These are phyloP conservation scores for Linnemannia exigua DNA, from an alignment of 192 early-diverging fungal genomes.

Conservation along the genomic window DNA sequence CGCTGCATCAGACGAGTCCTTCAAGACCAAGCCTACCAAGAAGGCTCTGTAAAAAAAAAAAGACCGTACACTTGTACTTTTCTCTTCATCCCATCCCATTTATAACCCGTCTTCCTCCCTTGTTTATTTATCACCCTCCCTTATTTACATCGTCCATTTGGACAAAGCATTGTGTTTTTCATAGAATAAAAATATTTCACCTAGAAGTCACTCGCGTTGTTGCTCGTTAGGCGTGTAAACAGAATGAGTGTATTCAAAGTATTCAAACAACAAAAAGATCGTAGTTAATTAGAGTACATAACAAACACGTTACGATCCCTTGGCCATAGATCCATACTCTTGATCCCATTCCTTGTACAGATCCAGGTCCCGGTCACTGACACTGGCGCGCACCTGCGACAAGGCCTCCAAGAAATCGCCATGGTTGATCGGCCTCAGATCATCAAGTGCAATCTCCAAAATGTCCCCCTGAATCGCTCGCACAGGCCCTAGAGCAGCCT, in stretches of 20 bases:
- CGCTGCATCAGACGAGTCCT: slow-evolving; percentile 12
- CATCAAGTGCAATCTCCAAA: slow-evolving; percentile 37
- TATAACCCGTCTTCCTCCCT: neutral
- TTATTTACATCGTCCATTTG: neutral
- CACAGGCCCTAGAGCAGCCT: slow-evolving; percentile 75
- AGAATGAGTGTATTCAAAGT: neutral
- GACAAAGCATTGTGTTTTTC: slow-evolving; percentile 7
- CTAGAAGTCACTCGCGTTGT: neutral
- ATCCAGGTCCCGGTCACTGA: slow-evolving; percentile 84
- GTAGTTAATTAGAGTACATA: neutral
- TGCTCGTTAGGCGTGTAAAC: neutral
- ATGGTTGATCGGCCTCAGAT: slow-evolving; percentile 75
- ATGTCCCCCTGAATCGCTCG: slow-evolving; percentile 57
- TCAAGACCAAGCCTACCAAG: slow-evolving; percentile 9
- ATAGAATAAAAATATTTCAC: slow-evolving; percentile 14
- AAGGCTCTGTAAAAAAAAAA: slow-evolving; percentile 23
- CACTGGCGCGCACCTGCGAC: slow-evolving; percentile 88
- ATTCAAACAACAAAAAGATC: neutral
- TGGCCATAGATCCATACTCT: slow-evolving; percentile 73
- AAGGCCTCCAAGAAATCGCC: slow-evolving; percentile 86
- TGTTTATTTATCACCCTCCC: neutral
- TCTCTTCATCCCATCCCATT: neutral
- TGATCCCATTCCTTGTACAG: slow-evolving; percentile 81
- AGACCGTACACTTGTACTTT: too few species aligned
- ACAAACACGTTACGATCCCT: neutral